Percentiles rank a stretch among this genome's conserved stretches.
Conservation (phyloP, 495 filamentous ascomycete species). For the Tuber umbilicatum region DNA sequence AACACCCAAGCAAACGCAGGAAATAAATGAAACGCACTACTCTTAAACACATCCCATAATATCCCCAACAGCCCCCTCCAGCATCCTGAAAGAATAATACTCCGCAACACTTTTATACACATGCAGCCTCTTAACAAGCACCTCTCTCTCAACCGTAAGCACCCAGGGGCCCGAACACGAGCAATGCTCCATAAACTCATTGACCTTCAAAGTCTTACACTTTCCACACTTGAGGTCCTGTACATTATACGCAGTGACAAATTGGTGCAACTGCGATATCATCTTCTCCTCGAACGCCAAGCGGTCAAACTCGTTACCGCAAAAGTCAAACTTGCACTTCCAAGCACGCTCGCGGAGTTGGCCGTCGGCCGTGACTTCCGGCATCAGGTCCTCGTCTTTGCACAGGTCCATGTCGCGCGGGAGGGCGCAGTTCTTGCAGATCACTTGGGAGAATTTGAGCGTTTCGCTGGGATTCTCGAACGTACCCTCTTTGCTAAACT, state of each 20-base stretch:
- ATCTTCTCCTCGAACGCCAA: conserved; percentile 76
- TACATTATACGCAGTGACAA: conserved; percentile 71
- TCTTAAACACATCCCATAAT: conserved; percentile 43
- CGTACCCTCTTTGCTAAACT: conserved; percentile 78
- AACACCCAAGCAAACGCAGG: conserved; percentile 7
- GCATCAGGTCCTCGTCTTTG: conserved; percentile 77
- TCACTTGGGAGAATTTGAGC: conserved; percentile 65
- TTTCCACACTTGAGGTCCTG: conserved; percentile 84
- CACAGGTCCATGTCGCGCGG: conserved; percentile 87
- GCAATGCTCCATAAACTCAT: conserved; percentile 96
- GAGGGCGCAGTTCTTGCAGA: conserved; percentile 81
- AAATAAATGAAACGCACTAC: background rate
- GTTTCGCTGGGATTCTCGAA: conserved; percentile 80
- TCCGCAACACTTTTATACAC: conserved; percentile 68
- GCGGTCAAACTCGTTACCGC: conserved; percentile 65
- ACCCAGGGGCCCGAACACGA: conserved; percentile 81
- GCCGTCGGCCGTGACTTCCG: conserved; percentile 45
- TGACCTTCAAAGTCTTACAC: conserved; percentile 61
- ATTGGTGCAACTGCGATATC: conserved; percentile 65
- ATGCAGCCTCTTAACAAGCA: conserved; percentile 57
- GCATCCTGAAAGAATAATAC: conserved; percentile 72
- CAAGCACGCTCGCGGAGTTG: conserved; percentile 53
- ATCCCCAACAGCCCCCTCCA: conserved; percentile 65
- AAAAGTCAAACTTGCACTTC: conserved; percentile 63
- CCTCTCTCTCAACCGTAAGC: conserved; percentile 62